Evolutionary conservation across 306 rosid species (phyloP).

Genomic region (Argentina anserina): DNA sequence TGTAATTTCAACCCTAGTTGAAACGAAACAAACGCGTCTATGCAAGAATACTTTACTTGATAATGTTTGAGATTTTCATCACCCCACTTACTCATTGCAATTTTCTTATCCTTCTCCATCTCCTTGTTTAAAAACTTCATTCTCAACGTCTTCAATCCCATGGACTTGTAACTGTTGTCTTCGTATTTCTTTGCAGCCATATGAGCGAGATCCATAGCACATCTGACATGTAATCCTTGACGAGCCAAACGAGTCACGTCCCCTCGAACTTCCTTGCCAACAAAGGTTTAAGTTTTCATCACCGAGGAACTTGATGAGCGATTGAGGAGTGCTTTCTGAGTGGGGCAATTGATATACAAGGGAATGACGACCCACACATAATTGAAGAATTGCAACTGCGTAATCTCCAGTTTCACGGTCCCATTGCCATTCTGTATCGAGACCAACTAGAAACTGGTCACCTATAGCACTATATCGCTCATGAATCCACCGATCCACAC

Average conservation of each 20-base stretch:
- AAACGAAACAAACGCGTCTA: not conserved
- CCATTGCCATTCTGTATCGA: not conserved
- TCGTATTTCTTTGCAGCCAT: not conserved
- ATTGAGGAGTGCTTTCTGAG: not conserved
- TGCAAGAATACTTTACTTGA: not conserved
- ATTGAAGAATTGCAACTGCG: not conserved
- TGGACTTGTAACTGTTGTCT: not conserved
- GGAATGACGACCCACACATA: not conserved
- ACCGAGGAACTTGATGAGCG: not conserved
- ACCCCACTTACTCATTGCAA: not conserved
- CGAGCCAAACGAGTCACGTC: not conserved
- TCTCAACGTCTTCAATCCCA: not conserved
- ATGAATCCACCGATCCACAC: not conserved
- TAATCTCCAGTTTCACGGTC: not conserved
- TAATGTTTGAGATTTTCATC: not conserved
- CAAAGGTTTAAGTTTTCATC: not conserved
- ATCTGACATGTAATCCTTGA: not conserved
- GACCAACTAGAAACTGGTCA: not conserved
- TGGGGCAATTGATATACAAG: not conserved
- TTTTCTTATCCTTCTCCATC: not conserved
- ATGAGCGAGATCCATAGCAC: not conserved
- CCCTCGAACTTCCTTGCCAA: not conserved
- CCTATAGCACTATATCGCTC: not conserved
- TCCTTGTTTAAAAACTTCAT: not conserved
- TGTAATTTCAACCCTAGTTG: not conserved